Evolutionary conservation across 345 rosid genomes (phyloP).

Genomic region (Populus davidiana): DNA sequence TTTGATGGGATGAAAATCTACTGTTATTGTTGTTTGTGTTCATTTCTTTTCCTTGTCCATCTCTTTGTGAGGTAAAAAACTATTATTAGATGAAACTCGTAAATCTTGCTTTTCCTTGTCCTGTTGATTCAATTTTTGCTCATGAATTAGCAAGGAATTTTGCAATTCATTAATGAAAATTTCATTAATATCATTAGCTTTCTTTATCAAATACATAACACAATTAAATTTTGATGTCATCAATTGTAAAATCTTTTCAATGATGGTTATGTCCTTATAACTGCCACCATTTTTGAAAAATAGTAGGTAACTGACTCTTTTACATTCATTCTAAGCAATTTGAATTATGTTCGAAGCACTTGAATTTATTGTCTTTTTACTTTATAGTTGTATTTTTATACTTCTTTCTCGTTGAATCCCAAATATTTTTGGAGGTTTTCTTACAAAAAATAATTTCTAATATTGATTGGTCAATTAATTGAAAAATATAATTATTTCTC

Average conservation of each 20-base stretch:
- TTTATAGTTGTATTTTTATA: not conserved
- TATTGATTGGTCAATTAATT: not conserved
- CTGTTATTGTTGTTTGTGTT: too few species aligned
- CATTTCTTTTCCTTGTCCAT: too few species aligned
- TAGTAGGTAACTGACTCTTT: not conserved
- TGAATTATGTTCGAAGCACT: not conserved
- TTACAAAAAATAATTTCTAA: not conserved
- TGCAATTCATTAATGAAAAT: not conserved
- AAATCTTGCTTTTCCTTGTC: not conserved
- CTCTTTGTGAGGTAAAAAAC: too few species aligned
- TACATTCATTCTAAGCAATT: not conserved
- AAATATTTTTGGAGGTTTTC: not conserved
- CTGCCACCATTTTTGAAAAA: not conserved
- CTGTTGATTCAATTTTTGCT: not conserved
- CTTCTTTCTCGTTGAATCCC: not conserved
- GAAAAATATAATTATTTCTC: not conserved
- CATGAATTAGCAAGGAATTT: not conserved
- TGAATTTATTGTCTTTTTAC: not conserved
- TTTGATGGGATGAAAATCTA: too few species aligned
- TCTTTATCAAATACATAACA: not conserved
- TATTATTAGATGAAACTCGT: not conserved
- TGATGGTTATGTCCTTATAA: not conserved
- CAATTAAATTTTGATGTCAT: not conserved
- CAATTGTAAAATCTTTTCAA: not conserved
- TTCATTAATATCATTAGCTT: not conserved